Evolutionary conservation across 2,329 filamentous ascomycete genomes (phyloP), one percentile per base, ranked within the genome.

Genomic region (Colletotrichum gigasporum): DNA sequence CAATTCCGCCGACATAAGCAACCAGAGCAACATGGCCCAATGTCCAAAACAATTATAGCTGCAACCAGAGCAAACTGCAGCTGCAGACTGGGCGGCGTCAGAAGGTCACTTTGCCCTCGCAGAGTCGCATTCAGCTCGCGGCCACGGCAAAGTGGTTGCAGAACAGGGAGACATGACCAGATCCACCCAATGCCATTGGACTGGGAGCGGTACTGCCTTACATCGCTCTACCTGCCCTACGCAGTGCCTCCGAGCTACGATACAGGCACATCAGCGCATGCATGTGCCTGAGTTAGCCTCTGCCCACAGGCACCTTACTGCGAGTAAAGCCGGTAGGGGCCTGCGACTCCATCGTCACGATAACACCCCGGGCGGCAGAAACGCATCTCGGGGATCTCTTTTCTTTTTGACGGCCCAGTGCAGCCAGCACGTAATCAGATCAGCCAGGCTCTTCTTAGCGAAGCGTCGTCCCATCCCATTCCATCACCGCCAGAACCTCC

Each of bases 211-310:
- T n/a, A 18, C 11, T n/a, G 12, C 4, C 11, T 28, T 14, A 11
- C 16, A 35, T n/a, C 42, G 35, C 34, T 30, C 32, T 22, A n/a
- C 24, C 30, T 39, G 11, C 35, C 11, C n/a, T 7, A n/a, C 11
- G 9, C 11, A 42, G n/a, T 24, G 32, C 24, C 26, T 44, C 37
- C 14, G 42, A 34, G 34, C 58, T 51, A 16, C 47, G 35, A 62
- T 41, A 53, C 41, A 61, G 41, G 35, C 41, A 56, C 61, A 47
- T 61, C 51, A 45, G 50, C 30, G 58, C 37, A 57, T 63, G 63
- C 63, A 65, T 63, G 57, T 63, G 58, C 63, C 63, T 65, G 63
- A 52, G 39, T 35, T 65, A 57, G 56, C 35, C 39, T 24, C 28
- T n/a, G n/a, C 32, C 39, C 16, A 9, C 12, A 32, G 30, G 12